Evolutionary conservation across 2,329 filamentous ascomycete species (phyloP), one percentile per base, ranked within the genome.

Genomic region (Claviceps sp.): DNA sequence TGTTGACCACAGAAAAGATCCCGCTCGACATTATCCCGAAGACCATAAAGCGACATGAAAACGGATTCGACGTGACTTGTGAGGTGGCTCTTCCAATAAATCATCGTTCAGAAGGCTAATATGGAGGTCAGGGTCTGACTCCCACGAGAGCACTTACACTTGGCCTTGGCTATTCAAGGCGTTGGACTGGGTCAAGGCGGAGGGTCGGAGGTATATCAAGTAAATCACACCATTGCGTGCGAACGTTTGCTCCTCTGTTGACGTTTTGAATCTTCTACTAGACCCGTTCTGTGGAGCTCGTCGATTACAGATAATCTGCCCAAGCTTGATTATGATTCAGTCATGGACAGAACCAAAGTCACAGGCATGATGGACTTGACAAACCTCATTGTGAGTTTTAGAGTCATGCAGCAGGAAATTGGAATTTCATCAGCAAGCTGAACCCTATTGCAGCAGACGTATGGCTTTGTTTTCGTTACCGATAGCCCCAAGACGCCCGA

Each of bases 391-490:
- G 82, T 82, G 65, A 60, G 73, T 54, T 30, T 48, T 11, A 48
- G 34, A 46, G 5, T 17, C 13, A n/a, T 14, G 14, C 30, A 50
- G 24, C 26, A 16, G 11, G 4, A 2, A 19, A 24, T 5, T 19
- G 11, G 4, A 2, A 19, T 38, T 5, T 19, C 13, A 10, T 6
- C 47, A 10, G n/a, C n/a, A n/a, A n/a, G 19, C n/a, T 54, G 13
- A 61, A 42, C 7, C 30, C 42, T 2, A 2, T 4, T 6, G 30
- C 48, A 90, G 86, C 77, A 78, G 54, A 65, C 70, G 55, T 80
- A 77, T 56, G 90, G 91, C 3, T 89, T 95, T 63, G 87, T 78
- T 59, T 91, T 91, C 61, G 80, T 96, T 16, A 75, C 82, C 47
- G 72, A 75, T 44, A 84, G 84, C 14, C 88, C 89, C 0, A 65